Base-by-base conservation (phyloP, 441 rosid species). In the Raphanus hybrid region DNA sequence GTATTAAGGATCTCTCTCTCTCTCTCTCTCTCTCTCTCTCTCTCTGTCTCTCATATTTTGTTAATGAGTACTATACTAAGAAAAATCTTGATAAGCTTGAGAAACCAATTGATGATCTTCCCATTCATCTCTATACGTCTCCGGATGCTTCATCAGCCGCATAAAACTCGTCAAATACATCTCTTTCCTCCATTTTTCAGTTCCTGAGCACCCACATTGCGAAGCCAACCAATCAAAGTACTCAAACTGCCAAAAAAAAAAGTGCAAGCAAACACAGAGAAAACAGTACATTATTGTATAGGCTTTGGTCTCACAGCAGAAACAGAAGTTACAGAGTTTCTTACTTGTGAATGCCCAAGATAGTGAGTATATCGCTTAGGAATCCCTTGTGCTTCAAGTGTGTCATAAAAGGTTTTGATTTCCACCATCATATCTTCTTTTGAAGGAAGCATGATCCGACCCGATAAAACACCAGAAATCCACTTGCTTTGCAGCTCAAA, bases 401-500 rank as follows among this genome's bases (percentile, higher is more conserved):
- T 39, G 0, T 80, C 71, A 61, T 91, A 89, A 14, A 86, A 80
- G 16, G 78, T 73, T 67, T 82, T 75, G 26, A 83, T 64, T 27
- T 88, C 90, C 64, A 83, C 74, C 86, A 81, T 83, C 97, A 91
- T 91, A 77, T 87, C 89, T 71, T 87, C 86, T 48, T 77, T 74
- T 0, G 86, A 80, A 18, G 98, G 92, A 68, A 91, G 92, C 5
- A 12, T 60, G 11, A 89, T 66, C 58, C 89, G 85, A 72, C 93
- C 94, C 7, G 96, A 92, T 72, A 93, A 79, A 79, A 81, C 80
- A 69, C 94, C 87, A 0, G 96, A 89, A 58, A 92, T 81, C 98
- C 97, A 93, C 84, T 90, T 90, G 91, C 91, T 87, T 84, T 92
- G 96, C 3, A 82, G 74, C 82, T 94, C 98, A 71, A 52, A 85